Percentiles rank a stretch among this genome's conserved stretches.
phyloP scores from a whole-genome alignment of 306 rosid species.

The Fragaria ananassa region DNA sequence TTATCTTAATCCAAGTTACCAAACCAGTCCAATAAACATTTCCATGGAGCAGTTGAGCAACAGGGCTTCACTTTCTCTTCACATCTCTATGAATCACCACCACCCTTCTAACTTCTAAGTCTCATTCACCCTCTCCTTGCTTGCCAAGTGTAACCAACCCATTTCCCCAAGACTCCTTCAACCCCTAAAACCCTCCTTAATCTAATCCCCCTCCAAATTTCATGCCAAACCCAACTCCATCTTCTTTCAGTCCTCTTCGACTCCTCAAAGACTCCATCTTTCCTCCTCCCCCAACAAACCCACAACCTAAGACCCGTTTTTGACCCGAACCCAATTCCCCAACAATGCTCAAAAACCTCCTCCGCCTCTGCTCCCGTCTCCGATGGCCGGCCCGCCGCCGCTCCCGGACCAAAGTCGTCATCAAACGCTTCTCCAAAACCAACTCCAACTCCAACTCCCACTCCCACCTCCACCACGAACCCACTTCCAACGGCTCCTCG shows the following conservation, averaged over 20 bases:
- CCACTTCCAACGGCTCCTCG: constrained; percentile 32
- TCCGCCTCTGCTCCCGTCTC: constrained; percentile 56
- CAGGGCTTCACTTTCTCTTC: neutral
- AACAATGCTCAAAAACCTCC: constrained; percentile 63
- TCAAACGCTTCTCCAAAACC: constrained; percentile 37
- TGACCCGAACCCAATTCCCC: constrained; percentile 10
- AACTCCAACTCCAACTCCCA: constrained; percentile 33
- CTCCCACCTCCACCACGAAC: constrained; percentile 22
- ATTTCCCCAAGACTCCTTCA: constrained; percentile 17
- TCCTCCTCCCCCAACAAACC: constrained; percentile 14
- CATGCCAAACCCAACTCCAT: constrained; percentile 20
- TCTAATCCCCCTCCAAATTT: neutral
- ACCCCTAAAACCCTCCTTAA: neutral
- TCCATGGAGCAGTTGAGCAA: constrained; percentile 26
- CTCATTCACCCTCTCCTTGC: constrained; percentile 17
- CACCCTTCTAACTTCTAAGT: neutral
- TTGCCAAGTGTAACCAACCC: constrained; percentile 43
- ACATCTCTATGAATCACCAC: neutral
- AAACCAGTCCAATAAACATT: constrained; percentile 15
- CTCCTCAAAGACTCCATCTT: constrained; percentile 8
- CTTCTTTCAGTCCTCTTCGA: too few species aligned
- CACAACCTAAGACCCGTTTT: constrained; percentile 5
- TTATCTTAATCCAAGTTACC: constrained; percentile 2
- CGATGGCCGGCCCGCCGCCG: constrained; percentile 58
- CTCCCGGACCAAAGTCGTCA: constrained; percentile 39